These are phyloP conservation scores for Sutorius eximius DNA, from an alignment of 1,284 basidiomycete genomes.

Conservation along the genomic window DNA sequence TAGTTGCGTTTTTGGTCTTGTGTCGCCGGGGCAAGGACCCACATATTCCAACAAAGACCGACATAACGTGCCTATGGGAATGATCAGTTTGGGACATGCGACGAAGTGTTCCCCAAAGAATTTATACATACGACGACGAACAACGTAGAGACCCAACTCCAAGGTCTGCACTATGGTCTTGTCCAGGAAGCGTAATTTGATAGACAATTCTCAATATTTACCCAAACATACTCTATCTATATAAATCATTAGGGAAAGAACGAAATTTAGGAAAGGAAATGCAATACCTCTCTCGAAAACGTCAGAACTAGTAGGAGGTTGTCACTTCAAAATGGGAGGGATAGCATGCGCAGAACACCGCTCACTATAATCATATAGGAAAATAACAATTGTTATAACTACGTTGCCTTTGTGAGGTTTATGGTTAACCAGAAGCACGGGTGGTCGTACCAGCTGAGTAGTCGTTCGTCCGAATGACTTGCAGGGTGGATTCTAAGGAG, in stretches of 20 bases:
- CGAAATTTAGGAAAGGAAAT: too few relatives aligned
- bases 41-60: conserved; percentile 16
- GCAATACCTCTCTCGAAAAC: conserved; percentile 13
- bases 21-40: background rate
- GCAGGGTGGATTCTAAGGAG: background rate
- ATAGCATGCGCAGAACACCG: background rate
- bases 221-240: conserved; percentile 21
- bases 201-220: background rate
- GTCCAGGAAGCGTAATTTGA: background rate
- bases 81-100: background rate
- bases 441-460: background rate
- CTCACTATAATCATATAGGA: conserved; percentile 22
- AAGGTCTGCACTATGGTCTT: conserved; percentile 7
- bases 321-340: background rate
- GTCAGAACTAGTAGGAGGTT: conserved; percentile 9
- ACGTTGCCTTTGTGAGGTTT: background rate
- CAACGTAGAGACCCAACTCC: conserved; percentile 14
- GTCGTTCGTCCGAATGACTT: background rate
- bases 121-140: conserved; percentile 16
- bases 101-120: too few relatives aligned
- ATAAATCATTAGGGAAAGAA: background rate
- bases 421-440: background rate
- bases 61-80: conserved; percentile 14
- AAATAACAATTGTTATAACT: background rate
- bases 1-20: background rate